phyloP scores from a whole-genome alignment of 352 stramenopile species.

The Globisporangium nodosum region DNA sequence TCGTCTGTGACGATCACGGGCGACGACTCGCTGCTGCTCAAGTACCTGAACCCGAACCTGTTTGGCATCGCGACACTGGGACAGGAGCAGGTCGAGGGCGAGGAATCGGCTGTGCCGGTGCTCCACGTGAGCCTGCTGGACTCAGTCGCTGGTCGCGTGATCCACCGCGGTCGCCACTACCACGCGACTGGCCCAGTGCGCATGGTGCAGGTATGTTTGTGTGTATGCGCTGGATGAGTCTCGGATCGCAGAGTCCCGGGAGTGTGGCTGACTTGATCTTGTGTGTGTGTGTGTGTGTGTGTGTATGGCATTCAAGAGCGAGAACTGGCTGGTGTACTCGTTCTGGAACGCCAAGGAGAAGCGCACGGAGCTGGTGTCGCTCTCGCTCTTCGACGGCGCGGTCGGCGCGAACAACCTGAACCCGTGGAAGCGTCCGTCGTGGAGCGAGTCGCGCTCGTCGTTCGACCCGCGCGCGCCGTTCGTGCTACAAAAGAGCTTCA shows the following conservation, averaged over 20 bases:
- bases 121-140: constrained; percentile 92
- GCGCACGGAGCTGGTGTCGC: constrained; percentile 72
- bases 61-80: constrained; percentile 87
- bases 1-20: constrained; percentile 84
- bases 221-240: constrained; percentile 2
- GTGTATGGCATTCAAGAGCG: constrained; percentile 36
- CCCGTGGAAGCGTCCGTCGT: constrained; percentile 90
- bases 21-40: constrained; percentile 95
- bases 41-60: constrained; percentile 98
- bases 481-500: constrained; percentile 95
- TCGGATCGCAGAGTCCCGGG: not conserved
- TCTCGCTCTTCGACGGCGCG: constrained; percentile 94
- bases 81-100: constrained; percentile 32
- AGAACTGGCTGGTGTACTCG: constrained; percentile 97
- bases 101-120: constrained; percentile 29
- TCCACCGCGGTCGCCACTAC: constrained; percentile 88
- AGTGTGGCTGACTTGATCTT: not conserved
- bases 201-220: constrained; percentile 52
- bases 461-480: constrained; percentile 87
- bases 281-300: not conserved
- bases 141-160: constrained; percentile 90
- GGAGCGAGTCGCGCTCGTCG: constrained; percentile 87
- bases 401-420: constrained; percentile 94
- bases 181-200: constrained; percentile 62
- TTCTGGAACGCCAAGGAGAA: constrained; percentile 93